Evolutionary conservation across 2,329 filamentous ascomycete genomes (phyloP).

Genomic region (Neonectria sp.): DNA sequence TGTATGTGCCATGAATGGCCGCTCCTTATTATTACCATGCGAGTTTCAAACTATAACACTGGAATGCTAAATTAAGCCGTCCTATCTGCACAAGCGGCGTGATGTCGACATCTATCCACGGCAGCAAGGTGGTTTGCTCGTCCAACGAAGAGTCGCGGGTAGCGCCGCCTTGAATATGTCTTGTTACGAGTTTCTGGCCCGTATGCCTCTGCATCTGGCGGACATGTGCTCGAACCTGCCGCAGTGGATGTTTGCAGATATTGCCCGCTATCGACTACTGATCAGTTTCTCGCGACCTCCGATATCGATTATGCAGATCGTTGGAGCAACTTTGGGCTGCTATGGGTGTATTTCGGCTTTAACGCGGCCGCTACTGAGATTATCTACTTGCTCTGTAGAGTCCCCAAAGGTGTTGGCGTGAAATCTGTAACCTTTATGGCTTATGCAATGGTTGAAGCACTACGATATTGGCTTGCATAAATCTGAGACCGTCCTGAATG

Average conservation of each 20-base stretch:
- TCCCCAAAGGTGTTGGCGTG: constrained; percentile 2
- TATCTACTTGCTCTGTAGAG: constrained; percentile 8
- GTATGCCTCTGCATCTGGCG: constrained; percentile 61
- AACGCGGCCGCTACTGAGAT: constrained; percentile 8
- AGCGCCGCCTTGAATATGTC: constrained; percentile 67
- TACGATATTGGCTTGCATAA: background rate
- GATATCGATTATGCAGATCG: constrained; percentile 21
- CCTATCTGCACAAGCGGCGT: constrained; percentile 62
- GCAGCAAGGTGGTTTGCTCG: constrained; percentile 71
- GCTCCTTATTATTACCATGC: no score
- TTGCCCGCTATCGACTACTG: constrained; percentile 16
- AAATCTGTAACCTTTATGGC: background rate
- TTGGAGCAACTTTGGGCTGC: constrained; percentile 29
- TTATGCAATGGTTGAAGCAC: no score
- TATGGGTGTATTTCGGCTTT: constrained; percentile 24
- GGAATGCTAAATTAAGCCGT: no score
- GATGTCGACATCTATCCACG: constrained; percentile 73
- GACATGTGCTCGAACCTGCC: constrained; percentile 53
- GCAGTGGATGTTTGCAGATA: constrained; percentile 15
- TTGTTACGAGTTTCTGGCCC: constrained; percentile 68
- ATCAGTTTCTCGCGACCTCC: constrained; percentile 4
- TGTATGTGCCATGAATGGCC: no score
- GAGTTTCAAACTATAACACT: no score
- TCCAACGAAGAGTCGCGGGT: constrained; percentile 75
- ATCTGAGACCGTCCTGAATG: background rate